phyloP scores from a whole-genome alignment of 768 basidiomycete species.

The Ramaria sp. region DNA sequence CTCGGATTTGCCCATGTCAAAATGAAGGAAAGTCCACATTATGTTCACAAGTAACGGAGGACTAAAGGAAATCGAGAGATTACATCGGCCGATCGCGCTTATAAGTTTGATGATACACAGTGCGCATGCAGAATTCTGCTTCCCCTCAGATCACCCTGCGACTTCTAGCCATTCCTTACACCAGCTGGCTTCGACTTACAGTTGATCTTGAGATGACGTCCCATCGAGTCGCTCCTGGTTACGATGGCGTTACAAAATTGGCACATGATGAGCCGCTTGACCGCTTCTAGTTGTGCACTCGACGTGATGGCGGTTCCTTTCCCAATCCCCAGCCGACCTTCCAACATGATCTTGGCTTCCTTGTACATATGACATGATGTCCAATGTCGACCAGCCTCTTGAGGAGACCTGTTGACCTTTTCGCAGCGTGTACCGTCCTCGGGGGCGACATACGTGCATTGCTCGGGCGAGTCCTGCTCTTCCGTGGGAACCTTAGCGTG shows the following conservation, averaged over 20 bases:
- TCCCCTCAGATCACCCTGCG: not conserved
- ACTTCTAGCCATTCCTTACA: too few relatives aligned
- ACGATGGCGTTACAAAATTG: not conserved
- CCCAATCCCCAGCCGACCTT: not conserved
- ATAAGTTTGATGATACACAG: too few relatives aligned
- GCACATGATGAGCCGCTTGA: not conserved
- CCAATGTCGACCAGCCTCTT: not conserved
- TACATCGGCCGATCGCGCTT: too few relatives aligned
- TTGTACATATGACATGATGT: constrained; percentile 1
- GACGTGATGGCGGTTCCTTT: not conserved
- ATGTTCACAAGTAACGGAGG: too few relatives aligned
- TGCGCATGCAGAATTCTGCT: not conserved
- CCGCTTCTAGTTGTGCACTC: not conserved
- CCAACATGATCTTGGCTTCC: not conserved
- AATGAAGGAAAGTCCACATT: too few relatives aligned
- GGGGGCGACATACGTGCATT: not conserved
- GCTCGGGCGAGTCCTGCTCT: not conserved
- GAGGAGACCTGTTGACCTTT: not conserved
- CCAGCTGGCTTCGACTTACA: not conserved
- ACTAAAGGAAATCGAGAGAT: too few relatives aligned
- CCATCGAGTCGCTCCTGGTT: constrained; percentile 5
- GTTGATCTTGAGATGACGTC: not conserved
- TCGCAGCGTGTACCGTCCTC: not conserved
- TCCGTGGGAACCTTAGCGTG: not conserved
- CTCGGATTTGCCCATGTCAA: too few relatives aligned